Conservation (phyloP, 2,329 filamentous ascomycete species). For the Colletotrichum godetiae region DNA sequence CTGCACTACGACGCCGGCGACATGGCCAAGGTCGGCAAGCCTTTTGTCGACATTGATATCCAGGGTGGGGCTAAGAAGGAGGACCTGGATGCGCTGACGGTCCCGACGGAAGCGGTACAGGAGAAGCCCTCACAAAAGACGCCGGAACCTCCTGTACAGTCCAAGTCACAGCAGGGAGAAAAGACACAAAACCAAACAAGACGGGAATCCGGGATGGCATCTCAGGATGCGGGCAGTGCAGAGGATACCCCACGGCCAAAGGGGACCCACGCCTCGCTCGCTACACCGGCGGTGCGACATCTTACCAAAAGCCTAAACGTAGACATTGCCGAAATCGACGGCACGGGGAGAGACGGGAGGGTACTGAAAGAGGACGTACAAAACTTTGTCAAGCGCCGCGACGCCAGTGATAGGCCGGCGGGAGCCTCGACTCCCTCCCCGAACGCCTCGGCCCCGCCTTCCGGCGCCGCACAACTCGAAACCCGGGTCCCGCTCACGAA, state of each 20-base stretch:
- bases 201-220: constrained; percentile 15
- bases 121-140: constrained; percentile 41
- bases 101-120: constrained; percentile 9
- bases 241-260: constrained; percentile 47
- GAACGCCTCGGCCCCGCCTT: constrained; percentile 35
- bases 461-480: constrained; percentile 68
- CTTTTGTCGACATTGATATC: constrained; percentile 95
- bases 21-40: constrained; percentile 95
- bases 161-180: background rate
- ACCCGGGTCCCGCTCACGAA: constrained; percentile 77
- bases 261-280: constrained; percentile 78
- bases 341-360: constrained; percentile 90
- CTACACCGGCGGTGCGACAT: constrained; percentile 92
- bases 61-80: constrained; percentile 78
- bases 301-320: constrained; percentile 83
- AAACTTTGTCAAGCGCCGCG: constrained; percentile 70
- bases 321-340: constrained; percentile 81
- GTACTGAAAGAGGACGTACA: constrained; percentile 94
- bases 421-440: background rate
- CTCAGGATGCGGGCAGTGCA: background rate
- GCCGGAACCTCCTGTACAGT: constrained; percentile 30
- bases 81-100: constrained; percentile 54
- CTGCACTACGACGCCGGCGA: constrained; percentile 95
- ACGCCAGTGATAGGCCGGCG: constrained; percentile 40
- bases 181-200: constrained; percentile 16